Evolutionary conservation across 768 basidiomycete genomes (phyloP), one percentile per base, ranked within the genome.

Genomic region (Psilocybe cyanescens): DNA sequence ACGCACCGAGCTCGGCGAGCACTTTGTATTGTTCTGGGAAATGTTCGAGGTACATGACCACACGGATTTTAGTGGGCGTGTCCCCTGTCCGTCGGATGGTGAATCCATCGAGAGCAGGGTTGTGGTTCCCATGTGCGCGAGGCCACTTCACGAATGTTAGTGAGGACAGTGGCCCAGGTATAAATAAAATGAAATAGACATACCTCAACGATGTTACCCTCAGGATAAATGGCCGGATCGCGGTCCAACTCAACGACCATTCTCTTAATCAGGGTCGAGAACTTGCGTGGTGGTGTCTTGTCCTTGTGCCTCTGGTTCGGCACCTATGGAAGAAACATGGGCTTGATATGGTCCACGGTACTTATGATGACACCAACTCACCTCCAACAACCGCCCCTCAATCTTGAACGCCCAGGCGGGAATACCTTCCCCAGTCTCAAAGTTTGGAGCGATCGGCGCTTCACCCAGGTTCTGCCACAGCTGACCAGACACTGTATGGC

Each of bases 151-250:
- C 3, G n/a, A 9, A 52, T 41, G 19, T 9, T 33, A 8, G 58
- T 24, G 31, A 30, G 57, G 45, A 44, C 35, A 58, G 4, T 11
- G 39, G 48, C 2, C 28, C 24, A 24, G 24, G 24, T 24, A 24
- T 24, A 24, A 24, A 24, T 24, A 12, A 48, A 19, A 68, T 52
- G 19, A 30, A 14, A 39, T 9, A 3, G 14, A 57, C 83, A 37
- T 63, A 95, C 96, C 86, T 97, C 95, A 37, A 97, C 87, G 14
- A 95, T 88, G 67, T 96, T 97, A 19, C 89, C 86, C 53, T 97
- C 94, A 1, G 91, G 84, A 70, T 92, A 95, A 48, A 92, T 72
- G 4, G 83, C 78, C 3, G 92, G 84, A 72, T 97, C 94, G 16
- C 93, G 85, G 67, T 97, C 95, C 35, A 97, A 77, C 67, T 98